A percentile compares a stretch with the other conserved stretches of the same genome.
Conservation (phyloP, 2,329 filamentous ascomycete species). For the Fusarium nodosum region DNA sequence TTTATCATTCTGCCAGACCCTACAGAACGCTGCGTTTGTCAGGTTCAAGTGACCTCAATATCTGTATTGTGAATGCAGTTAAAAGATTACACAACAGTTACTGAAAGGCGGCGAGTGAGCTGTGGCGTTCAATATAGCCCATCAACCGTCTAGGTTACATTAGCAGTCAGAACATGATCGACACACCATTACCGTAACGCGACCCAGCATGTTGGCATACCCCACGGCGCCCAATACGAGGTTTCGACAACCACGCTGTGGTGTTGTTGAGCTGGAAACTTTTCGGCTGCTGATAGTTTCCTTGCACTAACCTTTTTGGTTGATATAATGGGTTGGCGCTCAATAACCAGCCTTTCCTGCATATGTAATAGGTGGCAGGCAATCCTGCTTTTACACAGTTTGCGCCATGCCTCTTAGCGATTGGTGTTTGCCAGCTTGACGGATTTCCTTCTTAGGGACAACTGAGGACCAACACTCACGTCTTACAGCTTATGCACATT, state of each 20-base stretch:
- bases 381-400: constrained; percentile 19
- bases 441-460: constrained; percentile 14
- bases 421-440: constrained; percentile 18
- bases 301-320: constrained; percentile 25
- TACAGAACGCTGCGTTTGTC: constrained; percentile 23
- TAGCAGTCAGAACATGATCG: constrained; percentile 31
- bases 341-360: constrained; percentile 29
- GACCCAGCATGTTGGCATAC: constrained; percentile 34
- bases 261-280: constrained; percentile 22
- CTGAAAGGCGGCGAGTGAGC: constrained; percentile 17
- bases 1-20: constrained; percentile 26
- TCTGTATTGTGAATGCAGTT: constrained; percentile 17
- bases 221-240: constrained; percentile 40
- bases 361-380: constrained; percentile 3
- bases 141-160: constrained; percentile 40
- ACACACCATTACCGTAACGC: constrained; percentile 28
- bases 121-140: constrained; percentile 37
- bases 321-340: constrained; percentile 20
- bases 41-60: constrained; percentile 27
- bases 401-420: constrained; percentile 12
- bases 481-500: constrained; percentile 35
- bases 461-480: constrained; percentile 26
- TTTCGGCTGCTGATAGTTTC: constrained; percentile 22
- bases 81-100: constrained; percentile 28
- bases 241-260: constrained; percentile 20